These are phyloP conservation scores for Linum trigynum DNA, from an alignment of 345 rosid genomes.

Conservation along the genomic window DNA sequence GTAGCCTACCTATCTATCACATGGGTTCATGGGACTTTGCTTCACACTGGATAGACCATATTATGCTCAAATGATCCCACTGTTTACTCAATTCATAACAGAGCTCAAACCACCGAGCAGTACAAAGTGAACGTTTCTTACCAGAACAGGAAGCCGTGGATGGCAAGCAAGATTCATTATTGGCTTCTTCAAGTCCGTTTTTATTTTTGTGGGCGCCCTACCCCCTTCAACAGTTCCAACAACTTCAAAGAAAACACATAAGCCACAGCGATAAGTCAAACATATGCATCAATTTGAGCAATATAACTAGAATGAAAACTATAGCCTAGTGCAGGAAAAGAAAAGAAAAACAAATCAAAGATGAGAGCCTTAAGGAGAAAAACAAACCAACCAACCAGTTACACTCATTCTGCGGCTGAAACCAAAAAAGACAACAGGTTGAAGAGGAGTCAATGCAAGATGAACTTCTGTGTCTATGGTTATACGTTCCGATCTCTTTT, in stretches of 20 bases:
- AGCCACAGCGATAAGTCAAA: conserved; percentile 1
- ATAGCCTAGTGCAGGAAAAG: not conserved
- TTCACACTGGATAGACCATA: no score
- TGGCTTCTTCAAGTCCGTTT: conserved; percentile 92
- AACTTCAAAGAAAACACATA: conserved; percentile 38
- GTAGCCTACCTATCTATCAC: no score
- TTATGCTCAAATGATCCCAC: no score
- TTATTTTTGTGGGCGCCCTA: conserved; percentile 85
- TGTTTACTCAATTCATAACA: not conserved
- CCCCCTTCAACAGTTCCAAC: conserved; percentile 99
- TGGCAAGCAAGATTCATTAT: conserved; percentile 91
- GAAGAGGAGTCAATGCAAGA: conserved; percentile 92
- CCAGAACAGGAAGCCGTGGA: conserved; percentile 96
- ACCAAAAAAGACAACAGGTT: conserved; percentile 92
- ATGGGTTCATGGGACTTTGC: no score
- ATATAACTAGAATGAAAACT: not conserved
- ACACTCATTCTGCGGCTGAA: conserved; percentile 91
- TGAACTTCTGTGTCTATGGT: conserved; percentile 77
- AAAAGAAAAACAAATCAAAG: not conserved
- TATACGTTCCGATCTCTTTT: conserved; percentile 70
- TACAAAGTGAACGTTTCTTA: conserved; percentile 15
- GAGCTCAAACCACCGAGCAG: not conserved
- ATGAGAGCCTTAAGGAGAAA: not conserved
- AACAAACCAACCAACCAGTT: conserved; percentile 47
- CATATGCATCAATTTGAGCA: not conserved